Conservation (phyloP, 1,284 basidiomycete genomes). For the Mycena sp. region DNA sequence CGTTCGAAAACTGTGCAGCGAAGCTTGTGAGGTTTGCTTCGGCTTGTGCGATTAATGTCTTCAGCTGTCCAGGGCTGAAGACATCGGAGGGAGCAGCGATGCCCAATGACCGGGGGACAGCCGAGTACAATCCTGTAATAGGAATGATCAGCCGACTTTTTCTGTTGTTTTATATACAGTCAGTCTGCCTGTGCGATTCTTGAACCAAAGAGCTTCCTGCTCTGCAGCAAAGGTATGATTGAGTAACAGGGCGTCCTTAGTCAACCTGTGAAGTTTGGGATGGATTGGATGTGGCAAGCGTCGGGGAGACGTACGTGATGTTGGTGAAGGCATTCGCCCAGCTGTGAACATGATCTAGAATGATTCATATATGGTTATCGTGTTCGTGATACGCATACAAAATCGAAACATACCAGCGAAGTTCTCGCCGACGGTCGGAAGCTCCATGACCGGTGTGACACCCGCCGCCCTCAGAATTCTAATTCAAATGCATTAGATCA, state of each 20-base stretch:
- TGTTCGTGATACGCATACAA: too few relatives aligned
- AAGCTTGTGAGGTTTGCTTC: constrained; percentile 34
- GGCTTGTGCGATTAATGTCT: constrained; percentile 31
- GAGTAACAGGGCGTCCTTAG: constrained; percentile 36
- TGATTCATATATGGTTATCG: too few relatives aligned
- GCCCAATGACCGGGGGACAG: constrained; percentile 39
- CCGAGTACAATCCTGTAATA: constrained; percentile 38
- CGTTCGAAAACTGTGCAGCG: constrained; percentile 41
- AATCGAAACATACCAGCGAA: constrained; percentile 27
- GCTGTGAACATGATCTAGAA: constrained; percentile 46
- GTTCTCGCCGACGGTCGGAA: constrained; percentile 54
- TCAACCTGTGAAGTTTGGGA: constrained; percentile 30
- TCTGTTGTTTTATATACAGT: too few relatives aligned
- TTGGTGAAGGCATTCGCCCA: constrained; percentile 44
- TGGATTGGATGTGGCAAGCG: neutral
- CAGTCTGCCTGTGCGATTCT: constrained; percentile 38
- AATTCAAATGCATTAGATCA: neutral
- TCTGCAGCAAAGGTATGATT: constrained; percentile 34
- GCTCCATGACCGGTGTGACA: constrained; percentile 52
- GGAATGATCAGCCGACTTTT: too few relatives aligned
- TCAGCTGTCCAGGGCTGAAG: constrained; percentile 31
- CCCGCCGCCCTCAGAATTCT: constrained; percentile 56
- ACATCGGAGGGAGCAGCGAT: constrained; percentile 40
- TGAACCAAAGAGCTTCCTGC: constrained; percentile 39
- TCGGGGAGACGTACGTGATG: constrained; percentile 31